These are phyloP conservation scores for Aspergillus haitiensis DNA, from an alignment of 495 filamentous ascomycete genomes.

Conservation along the genomic window DNA sequence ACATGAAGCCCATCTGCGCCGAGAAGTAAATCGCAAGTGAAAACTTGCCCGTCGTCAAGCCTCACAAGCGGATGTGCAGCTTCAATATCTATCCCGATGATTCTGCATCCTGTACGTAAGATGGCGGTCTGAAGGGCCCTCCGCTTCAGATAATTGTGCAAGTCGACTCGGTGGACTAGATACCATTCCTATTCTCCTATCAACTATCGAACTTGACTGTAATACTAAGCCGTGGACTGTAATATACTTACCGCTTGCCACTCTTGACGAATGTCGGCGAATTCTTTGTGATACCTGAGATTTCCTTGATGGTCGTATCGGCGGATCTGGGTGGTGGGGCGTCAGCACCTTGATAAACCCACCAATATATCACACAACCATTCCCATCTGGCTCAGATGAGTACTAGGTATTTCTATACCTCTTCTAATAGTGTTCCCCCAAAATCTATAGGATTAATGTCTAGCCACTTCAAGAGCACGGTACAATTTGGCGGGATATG, in stretches of 20 bases:
- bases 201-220: background rate
- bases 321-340: slow-evolving; percentile 22
- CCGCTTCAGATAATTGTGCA: slow-evolving; percentile 48
- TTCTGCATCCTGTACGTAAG: slow-evolving; percentile 54
- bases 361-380: no score
- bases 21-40: slow-evolving; percentile 56
- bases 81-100: slow-evolving; percentile 49
- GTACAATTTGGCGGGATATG: slow-evolving; percentile 52
- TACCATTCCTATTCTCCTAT: slow-evolving; percentile 30
- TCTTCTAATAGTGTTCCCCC: slow-evolving; percentile 30
- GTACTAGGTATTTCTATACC: no score
- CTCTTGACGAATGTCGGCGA: slow-evolving; percentile 19
- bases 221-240: background rate
- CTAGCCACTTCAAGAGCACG: slow-evolving; percentile 47
- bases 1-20: slow-evolving; percentile 58
- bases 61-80: slow-evolving; percentile 39
- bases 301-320: slow-evolving; percentile 24
- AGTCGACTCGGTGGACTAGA: slow-evolving; percentile 55
- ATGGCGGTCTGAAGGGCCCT: slow-evolving; percentile 38
- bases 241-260: slow-evolving; percentile 28
- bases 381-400: no score
- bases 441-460: slow-evolving; percentile 41
- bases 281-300: slow-evolving; percentile 25
- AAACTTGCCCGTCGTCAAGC: slow-evolving; percentile 48
- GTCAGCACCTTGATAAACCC: background rate